Base-by-base conservation (phyloP, 148 eudicot genomes). In the Persicaria tinctoria region DNA sequence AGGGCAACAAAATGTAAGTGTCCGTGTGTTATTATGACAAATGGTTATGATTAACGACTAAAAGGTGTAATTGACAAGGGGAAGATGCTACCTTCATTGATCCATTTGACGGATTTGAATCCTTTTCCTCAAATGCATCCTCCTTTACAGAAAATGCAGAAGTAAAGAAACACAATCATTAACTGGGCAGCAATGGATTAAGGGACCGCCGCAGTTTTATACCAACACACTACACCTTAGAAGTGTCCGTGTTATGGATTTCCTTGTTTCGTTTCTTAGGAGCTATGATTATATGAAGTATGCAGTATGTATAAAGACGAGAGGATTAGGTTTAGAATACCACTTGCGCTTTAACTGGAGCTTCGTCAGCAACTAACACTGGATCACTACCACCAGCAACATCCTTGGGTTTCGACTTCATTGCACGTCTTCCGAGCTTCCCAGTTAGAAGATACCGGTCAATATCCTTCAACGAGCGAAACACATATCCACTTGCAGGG, bases 391-490 rank as follows among this genome's bases (percentile, higher is more conserved):
- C 14, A 59, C 70, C 76, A 68, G 23, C 62, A 46, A 59, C 32
- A 59, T 78, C 80, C 76, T 80, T 79, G 5, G 79, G 80, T 80
- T 85, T 85, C 54, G 75, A 51, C 83, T 83, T 87, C 51, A 77
- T 75, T 71, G 84, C 86, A 76, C 72, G 83, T 73, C 80, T 79
- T 78, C 83, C 84, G 75, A 82, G 56, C 54, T 82, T 81, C 55
- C 89, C 89, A 73, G 86, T 82, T 70, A 82, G 69, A 74, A 87
- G 85, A 78, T 83, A 84, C 1, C 85, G 87, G 27, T 81, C 80
- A 38, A 76, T 78, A 74, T 83, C 89, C 80, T 86, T 84, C 71
- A 87, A 57, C 46, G 88, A 87, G 63, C 86, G 88, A 75, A 89
- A 87, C 64, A 83, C 63, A 41, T 85, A 83, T 64, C 89, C 86